Conservation (phyloP, 2,329 filamentous ascomycete genomes). For the Sodiomyces alkalinus region DNA sequence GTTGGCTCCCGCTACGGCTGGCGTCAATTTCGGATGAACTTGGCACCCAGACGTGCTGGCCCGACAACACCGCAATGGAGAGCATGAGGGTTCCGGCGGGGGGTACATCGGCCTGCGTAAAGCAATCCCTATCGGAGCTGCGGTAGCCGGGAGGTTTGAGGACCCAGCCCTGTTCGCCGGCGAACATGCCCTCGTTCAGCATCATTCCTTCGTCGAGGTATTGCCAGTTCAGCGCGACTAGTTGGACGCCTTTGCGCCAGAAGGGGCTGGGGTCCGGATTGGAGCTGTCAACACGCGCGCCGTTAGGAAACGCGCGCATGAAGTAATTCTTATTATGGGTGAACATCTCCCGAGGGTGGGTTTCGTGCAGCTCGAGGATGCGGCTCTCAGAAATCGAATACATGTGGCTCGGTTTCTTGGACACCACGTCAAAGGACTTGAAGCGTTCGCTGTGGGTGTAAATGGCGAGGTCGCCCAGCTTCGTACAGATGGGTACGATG, state of each 20-base stretch:
- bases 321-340: constrained; percentile 76
- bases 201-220: constrained; percentile 89
- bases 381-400: constrained; percentile 80
- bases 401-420: constrained; percentile 49
- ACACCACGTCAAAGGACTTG: constrained; percentile 48
- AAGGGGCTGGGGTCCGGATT: constrained; percentile 87
- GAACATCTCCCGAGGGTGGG: constrained; percentile 62
- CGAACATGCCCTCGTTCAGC: constrained; percentile 96
- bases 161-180: constrained; percentile 68
- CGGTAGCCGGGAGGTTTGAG: constrained; percentile 69
- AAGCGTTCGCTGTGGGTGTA: constrained; percentile 83
- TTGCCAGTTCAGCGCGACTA: constrained; percentile 98
- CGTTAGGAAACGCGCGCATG: constrained; percentile 84
- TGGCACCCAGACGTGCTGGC: constrained; percentile 55
- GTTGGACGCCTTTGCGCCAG: constrained; percentile 90
- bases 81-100: constrained; percentile 45
- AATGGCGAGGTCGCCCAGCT: constrained; percentile 59
- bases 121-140: constrained; percentile 22
- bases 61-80: constrained; percentile 58
- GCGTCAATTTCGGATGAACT: constrained; percentile 14
- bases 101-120: constrained; percentile 28
- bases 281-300: constrained; percentile 65
- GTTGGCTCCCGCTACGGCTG: constrained; percentile 15
- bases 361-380: constrained; percentile 42
- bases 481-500: constrained; percentile 50